Percentiles rank a stretch among this genome's conserved stretches.
phyloP scores from a whole-genome alignment of 2,329 filamentous ascomycete species.

The Venturiaceae sp. region DNA sequence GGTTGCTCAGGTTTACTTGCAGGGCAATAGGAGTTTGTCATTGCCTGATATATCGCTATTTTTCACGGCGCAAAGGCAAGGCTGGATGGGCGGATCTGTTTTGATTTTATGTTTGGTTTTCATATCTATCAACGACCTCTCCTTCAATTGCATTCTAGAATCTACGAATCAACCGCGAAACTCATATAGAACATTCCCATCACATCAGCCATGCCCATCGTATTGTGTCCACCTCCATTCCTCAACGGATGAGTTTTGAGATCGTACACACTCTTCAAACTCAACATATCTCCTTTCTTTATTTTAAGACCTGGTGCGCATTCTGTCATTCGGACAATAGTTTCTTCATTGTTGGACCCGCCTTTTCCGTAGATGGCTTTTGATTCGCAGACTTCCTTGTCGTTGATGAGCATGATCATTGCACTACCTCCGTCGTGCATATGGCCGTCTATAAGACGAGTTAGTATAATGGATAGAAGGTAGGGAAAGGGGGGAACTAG shows the following conservation, averaged over 20 bases:
- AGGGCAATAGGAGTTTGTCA: too few relatives aligned
- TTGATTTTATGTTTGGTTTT: not conserved
- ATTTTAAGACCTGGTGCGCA: not conserved
- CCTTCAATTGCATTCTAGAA: not conserved
- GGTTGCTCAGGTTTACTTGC: too few relatives aligned
- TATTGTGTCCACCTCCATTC: not conserved
- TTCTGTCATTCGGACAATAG: not conserved
- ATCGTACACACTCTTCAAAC: not conserved
- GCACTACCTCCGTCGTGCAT: not conserved
- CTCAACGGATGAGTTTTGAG: not conserved
- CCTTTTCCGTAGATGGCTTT: not conserved
- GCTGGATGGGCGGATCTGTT: not conserved
- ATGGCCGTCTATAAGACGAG: not conserved
- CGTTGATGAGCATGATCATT: conserved; percentile 2
- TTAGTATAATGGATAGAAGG: not conserved
- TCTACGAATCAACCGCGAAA: not conserved
- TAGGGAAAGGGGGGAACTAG: not conserved
- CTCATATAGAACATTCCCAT: conserved; percentile 1
- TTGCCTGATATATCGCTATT: too few relatives aligned
- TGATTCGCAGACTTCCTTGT: not conserved
- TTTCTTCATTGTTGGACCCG: not conserved
- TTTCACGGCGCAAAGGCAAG: too few relatives aligned
- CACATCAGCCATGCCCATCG: not conserved
- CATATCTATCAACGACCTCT: too few relatives aligned
- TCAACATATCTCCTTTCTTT: not conserved